Conservation (phyloP, 441 rosid species). For the Pelargonium cotyledonis region DNA sequence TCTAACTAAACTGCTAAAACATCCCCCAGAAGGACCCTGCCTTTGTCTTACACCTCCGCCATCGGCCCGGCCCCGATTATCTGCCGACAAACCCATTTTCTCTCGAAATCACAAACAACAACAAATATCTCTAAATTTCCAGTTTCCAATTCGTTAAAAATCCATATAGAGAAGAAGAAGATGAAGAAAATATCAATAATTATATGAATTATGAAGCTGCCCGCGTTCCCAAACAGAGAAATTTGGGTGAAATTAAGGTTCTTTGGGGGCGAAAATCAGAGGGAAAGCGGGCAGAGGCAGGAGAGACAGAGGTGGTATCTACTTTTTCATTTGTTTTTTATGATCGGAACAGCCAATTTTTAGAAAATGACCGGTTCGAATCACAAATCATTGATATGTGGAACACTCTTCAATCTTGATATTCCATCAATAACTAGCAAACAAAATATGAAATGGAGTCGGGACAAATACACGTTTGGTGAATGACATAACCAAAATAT, state of each 20-base stretch:
- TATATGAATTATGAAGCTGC: background rate
- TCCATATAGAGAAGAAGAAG: no score
- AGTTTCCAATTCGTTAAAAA: background rate
- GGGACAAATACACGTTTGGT: no score
- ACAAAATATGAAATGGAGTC: no score
- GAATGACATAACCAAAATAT: no score
- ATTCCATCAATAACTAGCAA: no score
- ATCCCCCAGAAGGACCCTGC: slow-evolving; percentile 34
- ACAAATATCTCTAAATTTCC: background rate
- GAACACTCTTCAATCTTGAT: no score
- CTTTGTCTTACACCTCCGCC: slow-evolving; percentile 29
- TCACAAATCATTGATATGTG: no score
- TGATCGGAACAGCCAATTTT: no score
- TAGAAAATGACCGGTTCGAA: no score
- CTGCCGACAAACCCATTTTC: background rate
- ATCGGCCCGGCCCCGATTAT: slow-evolving; percentile 3
- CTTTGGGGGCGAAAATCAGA: background rate
- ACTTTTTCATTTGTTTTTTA: background rate
- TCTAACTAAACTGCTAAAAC: slow-evolving; percentile 55
- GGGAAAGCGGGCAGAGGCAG: slow-evolving; percentile 22
- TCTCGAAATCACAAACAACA: background rate
- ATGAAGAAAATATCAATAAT: no score
- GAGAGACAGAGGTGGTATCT: background rate
- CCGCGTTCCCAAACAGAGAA: background rate
- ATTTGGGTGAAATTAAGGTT: background rate